Base-by-base conservation (phyloP, 2,329 filamentous ascomycete genomes). In the Fusarium tuaranense region DNA sequence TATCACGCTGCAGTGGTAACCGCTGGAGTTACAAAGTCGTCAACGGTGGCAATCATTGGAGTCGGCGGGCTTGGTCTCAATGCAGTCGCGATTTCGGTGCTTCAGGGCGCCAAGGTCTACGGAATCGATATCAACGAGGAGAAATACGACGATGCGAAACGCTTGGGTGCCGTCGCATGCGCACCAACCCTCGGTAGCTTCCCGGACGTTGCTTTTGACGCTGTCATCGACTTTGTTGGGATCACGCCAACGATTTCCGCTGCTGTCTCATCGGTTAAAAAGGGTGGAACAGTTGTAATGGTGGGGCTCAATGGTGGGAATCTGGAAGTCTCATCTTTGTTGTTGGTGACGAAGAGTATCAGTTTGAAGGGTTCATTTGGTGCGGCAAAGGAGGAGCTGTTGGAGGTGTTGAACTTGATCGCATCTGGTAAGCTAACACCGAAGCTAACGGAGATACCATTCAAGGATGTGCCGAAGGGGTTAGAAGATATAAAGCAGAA, bases 41-140 rank as follows among this genome's bases (percentile, higher is more conserved):
- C 62, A 36, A 71, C 57, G 3, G 61, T 69, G 0, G 65, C 46
- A 18, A 46, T 71, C 66, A 68, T 68, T 25, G 69, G 65, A 4
- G 14, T 71, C 3, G 69, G 69, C 2, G 69, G 69, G 18, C 69
- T 71, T 4, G 69, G 69, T 3, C 69, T 71, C 39, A 71, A 71
- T 22, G 65, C 55, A 7, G 65, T 69, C 7, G 69, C 65, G 4
- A 58, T 71, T 20, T 60, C 69, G 2, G 55, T 57, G 4, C 46
- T 71, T 1, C 46, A 63, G 13, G 69, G 69, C 32, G 69, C 69
- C 10, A 62, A 71, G 34, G 66, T 71, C 25, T 71, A 71, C 7
- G 69, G 65, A 6, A 30, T 71, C 34, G 69, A 71, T 38, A 16
- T 71, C 7, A 61, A 71, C 32, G 65, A 68, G 46, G 36, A 51